Base-by-base conservation (phyloP, 192 early-diverging fungal species). In the Gigaspora rosea region DNA sequence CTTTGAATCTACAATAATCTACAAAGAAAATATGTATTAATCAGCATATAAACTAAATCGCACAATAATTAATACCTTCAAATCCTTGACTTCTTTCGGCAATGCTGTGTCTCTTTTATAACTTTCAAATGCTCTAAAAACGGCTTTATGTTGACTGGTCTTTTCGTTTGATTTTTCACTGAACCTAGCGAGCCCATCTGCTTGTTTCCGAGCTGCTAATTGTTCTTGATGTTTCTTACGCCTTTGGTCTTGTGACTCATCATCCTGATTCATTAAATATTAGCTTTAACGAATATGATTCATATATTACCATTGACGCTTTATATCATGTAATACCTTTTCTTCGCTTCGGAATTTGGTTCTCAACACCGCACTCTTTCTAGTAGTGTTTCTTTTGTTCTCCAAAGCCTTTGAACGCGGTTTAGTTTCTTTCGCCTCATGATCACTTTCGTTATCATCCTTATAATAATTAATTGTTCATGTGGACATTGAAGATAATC, bases 91-190 rank as follows among this genome's bases (percentile, higher is more conserved):
- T 61, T 93, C 90, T 69, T 90, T 91, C 9, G 98, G 98, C 61
- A 99, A 78, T 33, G 91, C 88, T 0, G 91, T 88, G 70, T 98
- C 98, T 77, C 93, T 88, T 81, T 93, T 91, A 82, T 99, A 99
- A 87, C 95, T 95, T 82, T 98, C 98, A 82, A 96, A 97, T 82
- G 93, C 93, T 71, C 89, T 89, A 80, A 97, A 94, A 20, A 88
- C 86, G 18, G 87, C 88, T 79, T 92, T 88, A 63, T 92, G 85
- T 58, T 94, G 89, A 56, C 86, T 87, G 58, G 87, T 85, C 20
- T 84, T 85, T 22, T 88, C 87, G 18, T 85, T 86, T 1, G 85
- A 85, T 8, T 82, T 87, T 51, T 92, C 92, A 0, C 90, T 85
- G 84, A 92, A 99, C 50, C 90, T 86, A 47, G 88, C 85, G n/a